A percentile compares a stretch with the other conserved stretches of the same genome.
Conservation (phyloP, 345 rosid genomes). For the Abelmoschus esculentus region DNA sequence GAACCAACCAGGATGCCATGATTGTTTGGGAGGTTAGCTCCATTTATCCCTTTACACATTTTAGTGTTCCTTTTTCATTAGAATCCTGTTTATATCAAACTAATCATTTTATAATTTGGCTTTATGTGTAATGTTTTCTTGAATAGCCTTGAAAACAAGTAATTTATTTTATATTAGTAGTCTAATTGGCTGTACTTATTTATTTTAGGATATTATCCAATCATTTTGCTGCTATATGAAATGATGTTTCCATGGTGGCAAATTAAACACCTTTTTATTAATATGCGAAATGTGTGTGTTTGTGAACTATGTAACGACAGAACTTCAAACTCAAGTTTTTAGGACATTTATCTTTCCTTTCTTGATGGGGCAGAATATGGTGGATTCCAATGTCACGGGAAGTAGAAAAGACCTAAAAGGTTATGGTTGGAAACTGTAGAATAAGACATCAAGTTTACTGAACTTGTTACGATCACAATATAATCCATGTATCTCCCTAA, state of each 20-base stretch:
- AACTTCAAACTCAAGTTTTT: too few species aligned
- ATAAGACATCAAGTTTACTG: not conserved
- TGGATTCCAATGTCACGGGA: too few species aligned
- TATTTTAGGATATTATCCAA: not conserved
- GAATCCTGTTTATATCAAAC: not conserved
- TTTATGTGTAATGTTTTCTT: too few species aligned
- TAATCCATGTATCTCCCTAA: not conserved
- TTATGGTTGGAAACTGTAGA: not conserved
- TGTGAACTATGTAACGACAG: too few species aligned
- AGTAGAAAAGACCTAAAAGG: not conserved
- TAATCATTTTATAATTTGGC: not conserved
- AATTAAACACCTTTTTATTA: not conserved
- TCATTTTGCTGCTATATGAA: not conserved
- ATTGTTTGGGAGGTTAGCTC: conserved; percentile 92
- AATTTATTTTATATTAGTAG: too few species aligned
- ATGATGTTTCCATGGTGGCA: not conserved
- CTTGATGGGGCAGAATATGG: too few species aligned
- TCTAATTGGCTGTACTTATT: too few species aligned
- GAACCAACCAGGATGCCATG: conserved; percentile 97
- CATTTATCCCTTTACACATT: conserved; percentile 2
- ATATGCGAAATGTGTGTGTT: too few species aligned
- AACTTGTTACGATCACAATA: not conserved
- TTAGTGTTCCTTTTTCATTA: conserved; percentile 5
- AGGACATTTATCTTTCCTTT: too few species aligned
- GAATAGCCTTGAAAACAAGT: too few species aligned